Evolutionary conservation across 2,329 filamentous ascomycete species (phyloP).

Genomic region (Zalaria sp.): DNA sequence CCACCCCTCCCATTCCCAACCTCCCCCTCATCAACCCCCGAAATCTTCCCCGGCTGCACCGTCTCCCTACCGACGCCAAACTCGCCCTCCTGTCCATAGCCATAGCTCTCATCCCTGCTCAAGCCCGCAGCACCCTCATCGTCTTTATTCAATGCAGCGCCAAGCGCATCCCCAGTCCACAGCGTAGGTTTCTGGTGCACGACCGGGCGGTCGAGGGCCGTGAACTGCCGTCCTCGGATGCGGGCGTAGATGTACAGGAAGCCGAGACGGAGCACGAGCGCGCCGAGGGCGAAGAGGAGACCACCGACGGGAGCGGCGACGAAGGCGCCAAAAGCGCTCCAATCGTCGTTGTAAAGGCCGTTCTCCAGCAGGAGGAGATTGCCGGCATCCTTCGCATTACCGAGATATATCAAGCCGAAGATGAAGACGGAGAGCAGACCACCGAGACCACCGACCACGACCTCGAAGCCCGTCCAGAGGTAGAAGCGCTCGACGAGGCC

Average conservation of each 20-base stretch:
- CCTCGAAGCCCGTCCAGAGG: slow-evolving; percentile 70
- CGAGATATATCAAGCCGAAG: slow-evolving; percentile 68
- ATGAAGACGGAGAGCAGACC: slow-evolving; percentile 69
- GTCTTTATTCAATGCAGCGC: neutral
- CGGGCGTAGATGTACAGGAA: slow-evolving; percentile 46
- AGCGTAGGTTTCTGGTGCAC: neutral
- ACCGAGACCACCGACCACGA: slow-evolving; percentile 62
- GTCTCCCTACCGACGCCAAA: too few relatives aligned
- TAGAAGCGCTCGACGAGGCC: slow-evolving; percentile 51
- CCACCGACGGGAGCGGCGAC: slow-evolving; percentile 66
- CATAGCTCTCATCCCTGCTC: too few relatives aligned
- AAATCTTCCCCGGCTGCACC: too few relatives aligned
- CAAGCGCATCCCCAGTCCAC: neutral
- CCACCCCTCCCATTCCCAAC: too few relatives aligned
- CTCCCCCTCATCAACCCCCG: too few relatives aligned
- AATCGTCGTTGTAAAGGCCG: slow-evolving; percentile 63
- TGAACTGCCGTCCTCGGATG: slow-evolving; percentile 46
- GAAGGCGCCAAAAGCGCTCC: slow-evolving; percentile 73
- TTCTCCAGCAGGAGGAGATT: slow-evolving; percentile 57
- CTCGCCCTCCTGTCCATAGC: too few relatives aligned
- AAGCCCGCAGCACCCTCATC: neutral
- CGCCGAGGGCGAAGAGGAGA: slow-evolving; percentile 54
- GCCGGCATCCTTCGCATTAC: slow-evolving; percentile 46
- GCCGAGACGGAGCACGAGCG: slow-evolving; percentile 44
- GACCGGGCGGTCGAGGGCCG: slow-evolving; percentile 47